Evolutionary conservation across 768 basidiomycete genomes (phyloP).

Genomic region (Leccinum boreale): DNA sequence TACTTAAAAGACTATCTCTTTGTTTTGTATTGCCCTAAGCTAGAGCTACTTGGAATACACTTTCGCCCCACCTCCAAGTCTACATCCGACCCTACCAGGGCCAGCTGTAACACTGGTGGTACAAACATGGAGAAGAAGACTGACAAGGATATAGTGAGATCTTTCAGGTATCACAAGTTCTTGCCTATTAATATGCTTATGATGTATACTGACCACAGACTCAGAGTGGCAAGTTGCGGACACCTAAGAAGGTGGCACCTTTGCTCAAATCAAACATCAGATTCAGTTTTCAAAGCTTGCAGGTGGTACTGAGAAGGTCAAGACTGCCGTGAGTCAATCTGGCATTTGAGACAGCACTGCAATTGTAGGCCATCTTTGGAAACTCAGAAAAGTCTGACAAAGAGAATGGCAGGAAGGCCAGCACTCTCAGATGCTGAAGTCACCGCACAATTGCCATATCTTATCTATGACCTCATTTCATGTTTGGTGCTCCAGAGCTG

Average conservation of each 20-base stretch:
- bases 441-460: constrained; percentile 7
- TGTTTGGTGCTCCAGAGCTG: constrained; percentile 24
- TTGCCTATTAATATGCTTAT: too few species aligned
- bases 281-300: constrained; percentile 1
- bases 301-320: constrained; percentile 12
- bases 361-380: constrained; percentile 29
- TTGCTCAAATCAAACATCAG: constrained; percentile 1
- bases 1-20: too few species aligned
- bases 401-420: not conserved
- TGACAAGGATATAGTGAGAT: constrained; percentile 25
- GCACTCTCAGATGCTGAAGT: constrained; percentile 3
- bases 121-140: constrained; percentile 19
- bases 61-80: too few species aligned
- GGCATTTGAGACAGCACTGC: constrained; percentile 32
- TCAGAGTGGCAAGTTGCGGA: constrained; percentile 5
- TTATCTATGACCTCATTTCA: constrained; percentile 31
- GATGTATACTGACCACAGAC: too few species aligned
- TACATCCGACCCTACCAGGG: too few species aligned
- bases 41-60: too few species aligned
- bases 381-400: constrained; percentile 24
- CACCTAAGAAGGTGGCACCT: constrained; percentile 6
- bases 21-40: too few species aligned
- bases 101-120: too few species aligned
- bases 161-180: constrained; percentile 9
- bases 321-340: constrained; percentile 31